Base-by-base conservation (phyloP, 352 stramenopile species). In the Phytopythium helicoides region DNA sequence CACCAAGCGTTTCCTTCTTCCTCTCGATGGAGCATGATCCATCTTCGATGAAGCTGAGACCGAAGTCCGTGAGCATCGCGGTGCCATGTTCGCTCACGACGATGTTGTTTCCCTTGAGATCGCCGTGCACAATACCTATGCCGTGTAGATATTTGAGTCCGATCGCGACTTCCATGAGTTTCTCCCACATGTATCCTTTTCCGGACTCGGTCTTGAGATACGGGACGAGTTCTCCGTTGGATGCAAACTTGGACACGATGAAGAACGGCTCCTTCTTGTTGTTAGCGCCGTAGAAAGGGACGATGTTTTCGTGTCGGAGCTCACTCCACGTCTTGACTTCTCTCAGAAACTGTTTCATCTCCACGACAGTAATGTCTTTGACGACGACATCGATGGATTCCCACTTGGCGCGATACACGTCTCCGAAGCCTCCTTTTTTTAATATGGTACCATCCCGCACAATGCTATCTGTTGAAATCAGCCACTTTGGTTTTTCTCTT, bases 51-150 rank as follows among this genome's bases (percentile, higher is more conserved):
- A 53, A 53, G 21, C 46, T 53, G n/a, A n/a, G n/a, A n/a, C n/a
- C n/a, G n/a, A n/a, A n/a, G n/a, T n/a, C n/a, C n/a, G n/a, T n/a
- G n/a, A n/a, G n/a, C n/a, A n/a, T n/a, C n/a, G n/a, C n/a, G n/a
- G n/a, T n/a, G n/a, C n/a, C n/a, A n/a, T n/a, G n/a, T n/a, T n/a
- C n/a, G n/a, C n/a, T n/a, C n/a, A n/a, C n/a, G n/a, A n/a, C n/a
- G n/a, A n/a, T n/a, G n/a, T n/a, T n/a, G n/a, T n/a, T n/a, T n/a
- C n/a, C n/a, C n/a, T n/a, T n/a, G n/a, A n/a, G n/a, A n/a, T n/a
- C n/a, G n/a, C n/a, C n/a, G n/a, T 77, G 68, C 22, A 74, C 65
- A 22, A 74, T 52, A 12, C 42, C 46, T 14, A 39, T 14, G 3
- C 28, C 10, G 33, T 68, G 60, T 0, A 68, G 45, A 36, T 67